Evolutionary conservation across 169 alveolate species (phyloP).

Genomic region (Plasmodium berghei): DNA sequence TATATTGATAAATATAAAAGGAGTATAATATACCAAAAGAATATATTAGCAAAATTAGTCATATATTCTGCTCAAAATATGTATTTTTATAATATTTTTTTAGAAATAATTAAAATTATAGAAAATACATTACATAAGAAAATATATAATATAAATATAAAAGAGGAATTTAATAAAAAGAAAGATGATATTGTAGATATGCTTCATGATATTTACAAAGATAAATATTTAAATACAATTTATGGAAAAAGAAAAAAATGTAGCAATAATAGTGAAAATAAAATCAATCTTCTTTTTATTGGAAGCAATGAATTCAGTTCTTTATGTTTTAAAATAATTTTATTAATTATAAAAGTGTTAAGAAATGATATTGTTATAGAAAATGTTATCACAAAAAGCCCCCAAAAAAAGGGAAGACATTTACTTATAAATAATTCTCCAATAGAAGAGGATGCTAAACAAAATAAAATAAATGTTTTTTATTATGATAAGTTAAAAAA

Average conservation of each 20-base stretch:
- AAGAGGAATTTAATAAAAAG: slow-evolving; percentile 26
- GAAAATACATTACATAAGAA: slow-evolving; percentile 42
- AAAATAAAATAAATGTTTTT: slow-evolving; percentile 38
- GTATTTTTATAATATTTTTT: slow-evolving; percentile 22
- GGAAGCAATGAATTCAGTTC: slow-evolving; percentile 63
- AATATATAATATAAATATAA: slow-evolving; percentile 52
- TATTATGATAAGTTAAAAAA: slow-evolving; percentile 60
- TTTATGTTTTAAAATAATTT: slow-evolving; percentile 41
- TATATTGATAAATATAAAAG: too few species aligned
- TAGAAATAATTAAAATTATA: slow-evolving; percentile 42
- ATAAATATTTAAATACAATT: not conserved
- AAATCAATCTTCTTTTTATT: slow-evolving; percentile 19
- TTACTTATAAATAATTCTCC: slow-evolving; percentile 18
- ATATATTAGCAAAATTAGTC: too few species aligned
- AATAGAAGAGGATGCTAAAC: slow-evolving; percentile 56
- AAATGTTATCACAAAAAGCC: slow-evolving; percentile 56
- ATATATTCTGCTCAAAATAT: slow-evolving; percentile 2
- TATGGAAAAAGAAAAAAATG: not conserved
- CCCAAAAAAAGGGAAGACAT: slow-evolving; percentile 50
- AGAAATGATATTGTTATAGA: slow-evolving; percentile 51
- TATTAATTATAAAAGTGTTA: slow-evolving; percentile 27
- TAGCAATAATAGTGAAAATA: not conserved
- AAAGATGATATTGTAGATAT: slow-evolving; percentile 33
- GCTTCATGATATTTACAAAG: slow-evolving; percentile 31
- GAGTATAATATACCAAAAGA: too few species aligned